Evolutionary conservation across 345 rosid species (phyloP).

Genomic region (Aquilaria malaccensis): DNA sequence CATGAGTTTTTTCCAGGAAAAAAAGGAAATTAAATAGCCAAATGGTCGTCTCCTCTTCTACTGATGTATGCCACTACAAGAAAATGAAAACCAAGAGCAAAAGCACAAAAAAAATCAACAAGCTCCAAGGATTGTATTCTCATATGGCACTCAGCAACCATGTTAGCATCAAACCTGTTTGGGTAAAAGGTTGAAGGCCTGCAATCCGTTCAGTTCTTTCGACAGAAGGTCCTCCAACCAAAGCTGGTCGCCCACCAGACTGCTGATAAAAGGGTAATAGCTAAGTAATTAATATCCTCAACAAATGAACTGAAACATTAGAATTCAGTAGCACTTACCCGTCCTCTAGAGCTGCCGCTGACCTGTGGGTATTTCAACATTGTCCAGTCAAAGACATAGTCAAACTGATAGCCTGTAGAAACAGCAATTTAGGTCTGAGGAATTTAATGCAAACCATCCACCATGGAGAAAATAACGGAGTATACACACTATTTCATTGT

Average conservation of each 20-base stretch:
- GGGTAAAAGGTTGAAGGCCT: slow-evolving; percentile 23
- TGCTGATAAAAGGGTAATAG: slow-evolving; percentile 21
- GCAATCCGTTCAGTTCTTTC: slow-evolving; percentile 43
- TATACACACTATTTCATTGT: too few species aligned
- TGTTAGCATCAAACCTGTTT: not conserved
- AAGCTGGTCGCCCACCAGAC: slow-evolving; percentile 39
- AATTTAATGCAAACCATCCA: not conserved
- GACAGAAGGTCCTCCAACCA: slow-evolving; percentile 39
- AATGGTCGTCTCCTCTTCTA: not conserved
- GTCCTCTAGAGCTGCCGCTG: slow-evolving; percentile 53
- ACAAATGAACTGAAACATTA: slow-evolving; percentile 2
- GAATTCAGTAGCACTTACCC: slow-evolving; percentile 33
- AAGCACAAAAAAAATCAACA: not conserved
- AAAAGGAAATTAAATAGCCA: too few species aligned
- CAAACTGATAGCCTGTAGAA: slow-evolving; percentile 72
- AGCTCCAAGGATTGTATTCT: not conserved
- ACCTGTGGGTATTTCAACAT: slow-evolving; percentile 75
- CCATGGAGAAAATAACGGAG: not conserved
- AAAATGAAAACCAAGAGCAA: not conserved
- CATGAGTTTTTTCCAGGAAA: too few species aligned
- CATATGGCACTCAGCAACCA: not conserved
- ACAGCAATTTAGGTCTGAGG: slow-evolving; percentile 1
- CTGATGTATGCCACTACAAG: too few species aligned
- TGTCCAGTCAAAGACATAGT: slow-evolving; percentile 85
- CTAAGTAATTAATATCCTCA: slow-evolving; percentile 4